Conservation (phyloP, 306 rosid species). For the Acacia confusa region DNA sequence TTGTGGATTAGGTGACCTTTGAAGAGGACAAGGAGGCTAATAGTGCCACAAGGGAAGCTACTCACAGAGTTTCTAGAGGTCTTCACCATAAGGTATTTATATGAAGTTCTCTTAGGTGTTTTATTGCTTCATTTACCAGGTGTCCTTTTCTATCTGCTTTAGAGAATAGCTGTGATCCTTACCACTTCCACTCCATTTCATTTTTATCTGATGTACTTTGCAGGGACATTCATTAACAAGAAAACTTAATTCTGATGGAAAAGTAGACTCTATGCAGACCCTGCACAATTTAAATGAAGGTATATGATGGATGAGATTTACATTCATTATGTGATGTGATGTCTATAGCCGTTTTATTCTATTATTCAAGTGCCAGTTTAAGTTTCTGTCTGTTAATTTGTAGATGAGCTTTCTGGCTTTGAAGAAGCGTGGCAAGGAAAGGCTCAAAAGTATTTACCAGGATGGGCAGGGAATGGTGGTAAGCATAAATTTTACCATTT, state of each 20-base stretch:
- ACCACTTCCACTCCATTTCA: not conserved
- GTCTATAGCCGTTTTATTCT: slow-evolving; percentile 2
- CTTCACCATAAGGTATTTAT: slow-evolving; percentile 63
- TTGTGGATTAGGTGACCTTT: slow-evolving; percentile 54
- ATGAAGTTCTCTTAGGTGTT: not conserved
- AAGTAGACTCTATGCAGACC: slow-evolving; percentile 76
- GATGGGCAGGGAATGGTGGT: slow-evolving; percentile 58
- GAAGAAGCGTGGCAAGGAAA: slow-evolving; percentile 76
- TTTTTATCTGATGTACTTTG: slow-evolving; percentile 17
- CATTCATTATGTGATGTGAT: slow-evolving; percentile 16
- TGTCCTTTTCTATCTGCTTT: not conserved
- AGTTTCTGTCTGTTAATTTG: slow-evolving; percentile 26
- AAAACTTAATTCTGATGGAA: slow-evolving; percentile 82
- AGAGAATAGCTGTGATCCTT: not conserved
- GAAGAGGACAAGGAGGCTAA: slow-evolving; percentile 92
- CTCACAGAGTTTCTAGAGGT: slow-evolving; percentile 66
- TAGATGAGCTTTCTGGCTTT: slow-evolving; percentile 72
- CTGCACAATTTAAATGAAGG: slow-evolving; percentile 87
- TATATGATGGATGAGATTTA: slow-evolving; percentile 31
- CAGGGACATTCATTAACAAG: slow-evolving; percentile 79
- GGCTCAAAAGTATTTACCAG: slow-evolving; percentile 63
- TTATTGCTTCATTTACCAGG: slow-evolving; percentile 18
- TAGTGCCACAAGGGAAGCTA: slow-evolving; percentile 63
- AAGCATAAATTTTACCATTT: slow-evolving; percentile 31
- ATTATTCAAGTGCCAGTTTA: slow-evolving; percentile 10